These are phyloP conservation scores for Thyridium curvatum DNA, from an alignment of 2,329 filamentous ascomycete species.

Conservation along the genomic window DNA sequence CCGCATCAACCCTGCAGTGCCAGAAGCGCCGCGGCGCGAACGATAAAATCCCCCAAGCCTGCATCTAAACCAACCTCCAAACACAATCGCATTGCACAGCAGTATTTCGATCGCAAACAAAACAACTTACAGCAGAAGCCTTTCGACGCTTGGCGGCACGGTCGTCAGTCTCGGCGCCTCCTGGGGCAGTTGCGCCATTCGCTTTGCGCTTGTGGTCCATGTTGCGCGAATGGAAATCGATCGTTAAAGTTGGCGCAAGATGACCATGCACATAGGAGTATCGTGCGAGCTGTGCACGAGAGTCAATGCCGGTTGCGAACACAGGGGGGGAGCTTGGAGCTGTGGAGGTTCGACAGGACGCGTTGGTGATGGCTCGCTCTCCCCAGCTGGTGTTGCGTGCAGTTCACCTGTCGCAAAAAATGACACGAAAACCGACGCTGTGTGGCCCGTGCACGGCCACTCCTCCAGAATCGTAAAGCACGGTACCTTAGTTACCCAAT, in stretches of 20 bases:
- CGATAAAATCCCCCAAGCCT: no score
- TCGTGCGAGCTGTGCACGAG: no score
- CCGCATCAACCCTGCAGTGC: constrained; percentile 1
- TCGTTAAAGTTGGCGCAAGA: constrained; percentile 3
- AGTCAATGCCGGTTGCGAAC: no score
- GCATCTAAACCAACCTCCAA: no score
- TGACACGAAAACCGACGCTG: constrained; percentile 7
- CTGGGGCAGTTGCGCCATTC: constrained; percentile 33
- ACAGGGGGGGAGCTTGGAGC: no score
- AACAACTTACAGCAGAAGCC: constrained; percentile 38
- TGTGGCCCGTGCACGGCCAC: no score
- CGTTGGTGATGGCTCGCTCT: constrained; percentile 5
- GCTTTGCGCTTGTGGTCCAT: constrained; percentile 56
- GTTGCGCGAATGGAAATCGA: constrained; percentile 9
- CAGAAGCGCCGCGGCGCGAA: no score
- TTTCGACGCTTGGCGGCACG: constrained; percentile 51
- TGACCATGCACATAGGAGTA: not conserved
- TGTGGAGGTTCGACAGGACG: not conserved
- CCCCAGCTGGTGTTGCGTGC: constrained; percentile 10
- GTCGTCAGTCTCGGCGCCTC: constrained; percentile 40
- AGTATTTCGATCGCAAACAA: not conserved
- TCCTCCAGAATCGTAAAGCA: constrained; percentile 1
- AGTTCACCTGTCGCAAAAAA: constrained; percentile 10
- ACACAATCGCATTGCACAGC: no score
- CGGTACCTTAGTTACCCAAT: no score